Base-by-base conservation (phyloP, 139 green algal genomes). In the Gonium pectorale region DNA sequence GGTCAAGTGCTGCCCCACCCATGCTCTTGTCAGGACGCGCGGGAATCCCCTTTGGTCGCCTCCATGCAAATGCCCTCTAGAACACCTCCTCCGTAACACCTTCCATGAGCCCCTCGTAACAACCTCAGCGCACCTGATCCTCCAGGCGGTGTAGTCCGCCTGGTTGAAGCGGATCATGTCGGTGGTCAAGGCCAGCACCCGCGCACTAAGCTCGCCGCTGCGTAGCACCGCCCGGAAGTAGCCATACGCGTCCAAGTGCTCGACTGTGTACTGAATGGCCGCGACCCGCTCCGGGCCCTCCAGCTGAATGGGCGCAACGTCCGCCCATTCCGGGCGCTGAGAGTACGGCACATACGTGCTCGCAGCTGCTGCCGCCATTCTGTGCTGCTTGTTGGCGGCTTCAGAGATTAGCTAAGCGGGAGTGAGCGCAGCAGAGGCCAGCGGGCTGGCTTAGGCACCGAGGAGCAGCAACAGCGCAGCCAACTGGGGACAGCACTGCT, bases 111-210 rank as follows among this genome's bases (percentile, higher is more conserved):
- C 49, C 49, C 49, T 38, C n/a, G 9, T 70, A 29, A 49, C 35
- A 62, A 64, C 90, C 5, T 68, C 62, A n/a, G n/a, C 37, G 90
- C 92, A 96, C 56, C 94, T 88, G 78, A 82, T 90, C 69, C 92
- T 83, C 95, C 95, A 98, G 5, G 93, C 95, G 26, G 89, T 95
- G 90, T 97, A 97, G 87, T 97, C 86, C 11, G 95, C 93, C 33
- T 92, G 85, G 67, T 97, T 98, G 66, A 93, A 49, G 31, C 86
- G 66, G 26, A 89, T 77, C 52, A 95, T 94, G 46, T 96, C 88
- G 8, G 79, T 89, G 0, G 94, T 95, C 31, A 97, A 90, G 5
- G 66, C 35, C 60, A 96, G 86, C 64, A 91, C 92, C 2, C 95
- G 88, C 9, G 75, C 46, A 67, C 91, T 96, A 22, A 83, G 60